Evolutionary conservation across 2,329 filamentous ascomycete species (phyloP), one percentile per base, ranked within the genome.

Genomic region (Lizonia empirigonia): DNA sequence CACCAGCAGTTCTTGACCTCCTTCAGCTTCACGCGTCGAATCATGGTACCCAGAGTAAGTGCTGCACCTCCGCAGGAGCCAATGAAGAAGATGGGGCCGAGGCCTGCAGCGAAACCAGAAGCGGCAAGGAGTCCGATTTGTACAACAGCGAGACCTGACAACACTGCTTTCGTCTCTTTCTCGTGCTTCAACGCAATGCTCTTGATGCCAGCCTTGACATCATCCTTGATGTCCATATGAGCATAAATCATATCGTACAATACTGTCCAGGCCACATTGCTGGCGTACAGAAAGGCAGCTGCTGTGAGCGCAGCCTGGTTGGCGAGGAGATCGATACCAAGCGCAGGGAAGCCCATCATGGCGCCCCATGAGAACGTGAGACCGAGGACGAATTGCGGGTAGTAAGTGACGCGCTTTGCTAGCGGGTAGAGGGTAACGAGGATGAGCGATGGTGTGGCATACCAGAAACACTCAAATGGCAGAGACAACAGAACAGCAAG

Each of bases 161-260:
- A 74, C 7, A 95, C 85, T 44, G 84, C 77, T 73, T 94, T 95
- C 1, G 90, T 92, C 55, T 91, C 82, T 5, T 82, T 80, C 56
- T 89, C 87, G 62, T 95, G 90, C 69, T 88, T 87, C 30, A 95
- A 77, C 1, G 89, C 91, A 62, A 95, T 94, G 65, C 87, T 90
- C 78, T 93, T 95, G 75, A 96, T 94, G 7, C 91, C 91, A 0
- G 87, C 90, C 72, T 91, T 91, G 55, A 80, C 85, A 67, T 96
- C 91, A 63, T 96, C 90, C 65, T 87, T 87, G 71, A 93, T 88
- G 65, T 96, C 91, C 86, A 94, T 93, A 70, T 95, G 91, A 12
- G 91, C 91, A 72, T 96, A 96, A 24, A 96, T 91, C 85, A 94
- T 95, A 71, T 96, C 91, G 71, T 95, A 96, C 30, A 95, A 75